Evolutionary conservation across 2,329 filamentous ascomycete genomes (phyloP), one percentile per base, ranked within the genome.

Genomic region (Bipolaris bicolor): DNA sequence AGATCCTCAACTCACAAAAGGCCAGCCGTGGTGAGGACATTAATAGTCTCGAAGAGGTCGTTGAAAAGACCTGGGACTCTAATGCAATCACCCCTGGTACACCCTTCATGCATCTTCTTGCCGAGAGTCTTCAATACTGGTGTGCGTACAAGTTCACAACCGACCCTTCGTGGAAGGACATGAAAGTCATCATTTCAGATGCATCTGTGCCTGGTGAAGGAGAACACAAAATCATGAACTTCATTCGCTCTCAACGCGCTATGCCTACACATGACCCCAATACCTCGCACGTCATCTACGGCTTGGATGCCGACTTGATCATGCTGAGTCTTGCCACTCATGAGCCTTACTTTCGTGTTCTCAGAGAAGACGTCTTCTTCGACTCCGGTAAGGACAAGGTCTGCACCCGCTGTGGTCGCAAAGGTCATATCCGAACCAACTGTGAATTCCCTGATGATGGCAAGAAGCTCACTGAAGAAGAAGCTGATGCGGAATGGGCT

Each of bases 141-240:
- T 92, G 92, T 75, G 88, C 94, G 51, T 98, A 97, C 81, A 99
- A 99, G 80, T 86, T 98, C 65, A 98, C 96, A 77, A 97, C 92
- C 24, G 95, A 99, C 76, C 92, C 94, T 31, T 91, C 89, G 48
- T 99, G 96, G 96, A 91, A 90, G 51, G 70, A 83, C 78, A 83
- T 97, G 76, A 99, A 99, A 83, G 86, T 99, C 76, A 96, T 99
- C 77, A 98, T 99, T 66, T 99, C 95, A 7, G 95, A 99, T 81
- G 94, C 95, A 52, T 97, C 94, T 39, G 93, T 99, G 37, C 95
- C 95, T 52, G 95, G 95, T 73, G 95, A 99, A 80, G 95, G 95
- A 75, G 95, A 99, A 80, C 95, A 99, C 78, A 99, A 99, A 79
- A 98, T 99, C 73, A 99, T 99, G 95, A 89, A 95, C 67, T 99